phyloP scores from a whole-genome alignment of 345 rosid genomes.

The Abelmoschus esculentus region DNA sequence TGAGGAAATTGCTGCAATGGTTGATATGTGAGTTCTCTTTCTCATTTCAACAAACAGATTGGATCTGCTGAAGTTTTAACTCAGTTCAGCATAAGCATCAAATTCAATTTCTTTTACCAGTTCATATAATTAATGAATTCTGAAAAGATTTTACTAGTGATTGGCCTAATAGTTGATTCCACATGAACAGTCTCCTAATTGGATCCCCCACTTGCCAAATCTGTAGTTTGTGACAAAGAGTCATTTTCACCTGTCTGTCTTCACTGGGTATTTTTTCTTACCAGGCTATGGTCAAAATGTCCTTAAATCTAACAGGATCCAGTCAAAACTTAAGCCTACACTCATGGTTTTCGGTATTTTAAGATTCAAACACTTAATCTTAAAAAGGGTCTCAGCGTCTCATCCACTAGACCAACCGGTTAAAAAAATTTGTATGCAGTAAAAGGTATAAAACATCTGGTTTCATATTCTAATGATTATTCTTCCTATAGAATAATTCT shows the following conservation, averaged over 20 bases:
- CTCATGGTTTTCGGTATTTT: too few relatives aligned
- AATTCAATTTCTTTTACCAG: neutral
- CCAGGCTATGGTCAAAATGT: neutral
- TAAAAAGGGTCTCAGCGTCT: too few relatives aligned
- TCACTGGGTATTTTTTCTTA: neutral
- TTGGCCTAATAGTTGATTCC: constrained; percentile 2
- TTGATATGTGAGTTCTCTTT: constrained; percentile 55
- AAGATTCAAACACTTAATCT: too few relatives aligned
- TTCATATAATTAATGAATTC: neutral
- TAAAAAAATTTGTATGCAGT: neutral
- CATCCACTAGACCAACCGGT: too few relatives aligned
- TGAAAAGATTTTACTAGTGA: neutral
- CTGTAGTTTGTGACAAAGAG: neutral
- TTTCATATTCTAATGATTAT: neutral
- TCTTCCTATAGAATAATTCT: neutral
- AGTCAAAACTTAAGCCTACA: neutral
- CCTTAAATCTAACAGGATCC: neutral
- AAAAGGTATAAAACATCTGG: neutral
- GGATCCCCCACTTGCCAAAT: neutral
- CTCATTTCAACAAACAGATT: neutral
- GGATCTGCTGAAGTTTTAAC: neutral
- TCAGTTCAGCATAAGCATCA: neutral
- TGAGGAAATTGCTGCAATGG: constrained; percentile 60
- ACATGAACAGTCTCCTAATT: neutral
- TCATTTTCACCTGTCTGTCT: neutral